A percentile compares a stretch with the other conserved stretches of the same genome.
phyloP scores from a whole-genome alignment of 441 rosid genomes.

The Omphalea diandra region DNA sequence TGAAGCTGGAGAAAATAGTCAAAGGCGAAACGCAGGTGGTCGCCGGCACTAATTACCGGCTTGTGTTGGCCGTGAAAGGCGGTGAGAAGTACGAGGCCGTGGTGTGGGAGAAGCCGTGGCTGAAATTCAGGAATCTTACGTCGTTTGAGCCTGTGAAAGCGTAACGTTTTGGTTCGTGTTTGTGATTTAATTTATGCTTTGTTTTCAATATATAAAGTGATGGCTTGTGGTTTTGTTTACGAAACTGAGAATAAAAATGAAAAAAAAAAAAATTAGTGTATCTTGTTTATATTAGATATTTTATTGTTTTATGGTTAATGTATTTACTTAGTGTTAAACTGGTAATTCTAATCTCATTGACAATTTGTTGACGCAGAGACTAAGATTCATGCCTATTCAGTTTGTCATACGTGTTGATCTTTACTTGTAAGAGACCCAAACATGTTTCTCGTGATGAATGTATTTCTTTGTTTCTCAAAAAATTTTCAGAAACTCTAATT shows the following conservation, averaged over 20 bases:
- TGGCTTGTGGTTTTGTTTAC: background rate
- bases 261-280: background rate
- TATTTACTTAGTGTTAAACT: too few species aligned
- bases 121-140: constrained; percentile 40
- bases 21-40: constrained; percentile 74
- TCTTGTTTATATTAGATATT: background rate
- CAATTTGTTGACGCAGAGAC: too few species aligned
- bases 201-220: too few species aligned
- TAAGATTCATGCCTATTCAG: too few species aligned
- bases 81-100: constrained; percentile 45
- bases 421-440: too few species aligned
- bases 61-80: constrained; percentile 33
- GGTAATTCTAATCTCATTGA: too few species aligned
- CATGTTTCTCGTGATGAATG: too few species aligned
- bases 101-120: constrained; percentile 64
- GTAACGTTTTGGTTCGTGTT: background rate
- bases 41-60: constrained; percentile 48
- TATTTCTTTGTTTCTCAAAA: too few species aligned
- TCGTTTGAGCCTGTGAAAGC: constrained; percentile 38
- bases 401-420: too few species aligned
- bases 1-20: constrained; percentile 38
- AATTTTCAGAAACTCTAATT: too few species aligned
- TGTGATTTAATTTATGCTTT: background rate
- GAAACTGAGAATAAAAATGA: background rate
- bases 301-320: too few species aligned